These are phyloP conservation scores for Synchytrium microbalum DNA, from an alignment of 371 early-diverging fungal species.

Conservation along the genomic window DNA sequence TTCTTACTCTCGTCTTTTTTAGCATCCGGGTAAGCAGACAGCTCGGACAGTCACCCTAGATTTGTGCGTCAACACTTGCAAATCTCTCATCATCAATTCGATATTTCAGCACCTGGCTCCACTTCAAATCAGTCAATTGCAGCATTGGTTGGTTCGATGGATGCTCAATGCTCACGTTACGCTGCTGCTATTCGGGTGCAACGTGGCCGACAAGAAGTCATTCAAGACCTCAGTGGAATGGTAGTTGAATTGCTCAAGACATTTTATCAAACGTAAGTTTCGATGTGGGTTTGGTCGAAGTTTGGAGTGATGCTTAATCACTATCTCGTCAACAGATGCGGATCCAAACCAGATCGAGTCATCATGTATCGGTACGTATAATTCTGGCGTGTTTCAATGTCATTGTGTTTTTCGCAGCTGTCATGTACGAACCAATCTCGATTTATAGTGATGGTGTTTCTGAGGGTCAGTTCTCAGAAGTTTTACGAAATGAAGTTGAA, in stretches of 20 bases:
- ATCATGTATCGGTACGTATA: slow-evolving; percentile 74
- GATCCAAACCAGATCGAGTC: slow-evolving; percentile 73
- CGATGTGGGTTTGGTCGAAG: no score
- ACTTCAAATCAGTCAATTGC: slow-evolving; percentile 79
- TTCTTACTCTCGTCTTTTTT: slow-evolving; percentile 3
- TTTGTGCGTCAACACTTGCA: not conserved
- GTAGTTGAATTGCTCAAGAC: slow-evolving; percentile 71
- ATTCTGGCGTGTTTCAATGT: no score
- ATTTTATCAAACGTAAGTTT: slow-evolving; percentile 53
- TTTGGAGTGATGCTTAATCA: not conserved
- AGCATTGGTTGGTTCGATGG: slow-evolving; percentile 81
- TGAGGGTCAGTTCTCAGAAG: slow-evolving; percentile 81
- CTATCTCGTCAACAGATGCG: slow-evolving; percentile 22
- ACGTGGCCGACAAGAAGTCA: slow-evolving; percentile 76
- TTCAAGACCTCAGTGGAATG: slow-evolving; percentile 75
- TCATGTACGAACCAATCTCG: not conserved
- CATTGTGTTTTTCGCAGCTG: slow-evolving; percentile 33
- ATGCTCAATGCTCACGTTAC: slow-evolving; percentile 78
- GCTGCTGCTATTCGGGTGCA: slow-evolving; percentile 77
- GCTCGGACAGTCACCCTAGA: not conserved
- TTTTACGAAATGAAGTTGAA: slow-evolving; percentile 68
- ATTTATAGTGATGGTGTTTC: slow-evolving; percentile 53
- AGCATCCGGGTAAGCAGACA: slow-evolving; percentile 5
- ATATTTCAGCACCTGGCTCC: slow-evolving; percentile 61
- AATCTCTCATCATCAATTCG: not conserved